Conservation (phyloP, 2,329 filamentous ascomycete species). For the Botryotinia calthae region DNA sequence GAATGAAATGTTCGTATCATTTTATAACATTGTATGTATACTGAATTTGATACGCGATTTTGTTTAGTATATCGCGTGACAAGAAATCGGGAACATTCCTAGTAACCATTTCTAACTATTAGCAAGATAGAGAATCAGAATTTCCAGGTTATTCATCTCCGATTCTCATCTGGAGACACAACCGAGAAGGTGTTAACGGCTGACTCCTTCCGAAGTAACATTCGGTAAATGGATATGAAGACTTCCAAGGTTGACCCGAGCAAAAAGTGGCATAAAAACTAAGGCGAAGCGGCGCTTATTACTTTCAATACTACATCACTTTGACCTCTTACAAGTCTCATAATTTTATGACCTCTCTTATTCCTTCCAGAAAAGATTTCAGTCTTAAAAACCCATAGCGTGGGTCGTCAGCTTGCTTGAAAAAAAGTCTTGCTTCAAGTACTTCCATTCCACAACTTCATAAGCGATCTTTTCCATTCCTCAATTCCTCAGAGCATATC, state of each 20-base stretch:
- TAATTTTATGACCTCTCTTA: neutral
- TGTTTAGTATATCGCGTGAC: neutral
- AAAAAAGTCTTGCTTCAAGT: neutral
- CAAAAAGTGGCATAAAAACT: neutral
- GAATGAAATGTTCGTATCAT: neutral
- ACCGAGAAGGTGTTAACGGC: constrained; percentile 8
- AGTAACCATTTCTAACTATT: neutral
- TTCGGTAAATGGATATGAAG: neutral
- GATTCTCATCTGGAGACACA: constrained; percentile 6
- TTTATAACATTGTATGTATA: neutral
- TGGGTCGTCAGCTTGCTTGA: constrained; percentile 12
- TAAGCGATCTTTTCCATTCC: neutral
- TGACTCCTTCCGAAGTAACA: constrained; percentile 6
- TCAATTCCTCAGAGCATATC: neutral
- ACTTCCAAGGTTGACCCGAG: constrained; percentile 8
- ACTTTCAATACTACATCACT: constrained; percentile 10
- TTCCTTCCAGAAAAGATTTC: neutral
- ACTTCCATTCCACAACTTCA: neutral
- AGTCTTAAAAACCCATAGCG: neutral
- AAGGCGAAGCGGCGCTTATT: constrained; percentile 19
- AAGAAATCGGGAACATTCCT: neutral
- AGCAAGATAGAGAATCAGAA: neutral
- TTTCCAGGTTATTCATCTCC: neutral
- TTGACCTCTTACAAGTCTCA: neutral
- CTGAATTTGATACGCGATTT: neutral